A percentile compares a stretch with the other conserved stretches of the same genome.
These are phyloP conservation scores for Trametes polyzona DNA, from an alignment of 1,284 basidiomycete species.

Conservation along the genomic window DNA sequence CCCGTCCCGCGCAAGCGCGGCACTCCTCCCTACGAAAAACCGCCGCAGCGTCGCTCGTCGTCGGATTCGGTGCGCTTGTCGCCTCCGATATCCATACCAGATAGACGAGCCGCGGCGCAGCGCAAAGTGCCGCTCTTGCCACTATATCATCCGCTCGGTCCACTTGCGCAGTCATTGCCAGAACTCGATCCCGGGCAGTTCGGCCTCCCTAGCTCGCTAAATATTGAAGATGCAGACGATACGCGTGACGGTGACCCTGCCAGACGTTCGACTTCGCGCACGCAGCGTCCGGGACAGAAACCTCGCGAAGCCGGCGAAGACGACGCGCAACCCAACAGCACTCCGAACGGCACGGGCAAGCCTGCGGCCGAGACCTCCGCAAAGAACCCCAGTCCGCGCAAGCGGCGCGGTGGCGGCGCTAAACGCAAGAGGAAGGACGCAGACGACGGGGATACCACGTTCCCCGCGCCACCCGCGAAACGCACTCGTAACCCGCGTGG, in stretches of 20 bases:
- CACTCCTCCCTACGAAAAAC: conserved; percentile 17
- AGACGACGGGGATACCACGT: conserved; percentile 67
- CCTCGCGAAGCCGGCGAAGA: conserved; percentile 43
- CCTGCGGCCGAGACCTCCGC: conserved; percentile 15
- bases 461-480: conserved; percentile 70
- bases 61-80: conserved; percentile 9
- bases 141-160: conserved; percentile 70
- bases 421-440: conserved; percentile 63
- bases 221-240: conserved; percentile 36
- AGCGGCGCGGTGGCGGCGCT: conserved; percentile 43
- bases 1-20: conserved; percentile 20
- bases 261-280: conserved; percentile 50
- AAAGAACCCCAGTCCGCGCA: conserved; percentile 38
- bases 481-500: conserved; percentile 58
- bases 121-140: conserved; percentile 56
- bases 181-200: conserved; percentile 60
- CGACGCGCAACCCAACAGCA: conserved; percentile 23
- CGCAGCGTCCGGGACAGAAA: conserved; percentile 56
- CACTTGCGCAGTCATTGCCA: conserved; percentile 67
- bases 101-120: conserved; percentile 12
- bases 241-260: conserved; percentile 41
- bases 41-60: conserved; percentile 5
- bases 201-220: conserved; percentile 45
- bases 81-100: conserved; percentile 2
- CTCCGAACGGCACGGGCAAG: conserved; percentile 15